These are phyloP conservation scores for Huntiella moniliformis DNA, from an alignment of 2,329 filamentous ascomycete genomes.

Conservation along the genomic window DNA sequence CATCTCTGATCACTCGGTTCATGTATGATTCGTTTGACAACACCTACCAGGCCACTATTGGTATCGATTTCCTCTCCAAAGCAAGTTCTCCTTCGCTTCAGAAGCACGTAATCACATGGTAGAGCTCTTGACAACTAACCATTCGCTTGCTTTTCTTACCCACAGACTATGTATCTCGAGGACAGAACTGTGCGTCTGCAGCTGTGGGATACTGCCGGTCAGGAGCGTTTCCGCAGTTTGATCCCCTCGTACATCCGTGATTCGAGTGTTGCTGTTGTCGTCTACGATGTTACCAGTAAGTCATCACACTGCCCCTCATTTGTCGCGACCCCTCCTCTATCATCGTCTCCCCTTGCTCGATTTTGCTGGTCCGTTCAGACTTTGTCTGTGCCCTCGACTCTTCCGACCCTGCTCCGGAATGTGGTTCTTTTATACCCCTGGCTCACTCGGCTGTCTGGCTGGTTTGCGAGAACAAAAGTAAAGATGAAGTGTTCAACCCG, in stretches of 20 bases:
- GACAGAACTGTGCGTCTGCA: conserved; percentile 94
- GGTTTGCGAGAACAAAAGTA: too few relatives aligned
- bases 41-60: conserved; percentile 98
- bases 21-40: conserved; percentile 99
- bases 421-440: too few relatives aligned
- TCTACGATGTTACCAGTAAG: conserved; percentile 90
- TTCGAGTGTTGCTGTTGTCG: conserved; percentile 91
- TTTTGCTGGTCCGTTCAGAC: not conserved
- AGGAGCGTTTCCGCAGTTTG: conserved; percentile 89
- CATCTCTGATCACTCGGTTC: conserved; percentile 93
- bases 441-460: too few relatives aligned
- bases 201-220: conserved; percentile 94
- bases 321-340: not conserved
- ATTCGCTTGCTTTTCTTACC: not conserved
- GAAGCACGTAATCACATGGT: not conserved
- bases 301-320: not conserved
- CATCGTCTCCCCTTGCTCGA: not conserved
- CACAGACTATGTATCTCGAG: conserved; percentile 94
- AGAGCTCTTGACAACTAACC: conserved; percentile 1
- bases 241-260: conserved; percentile 98
- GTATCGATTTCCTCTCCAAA: conserved; percentile 98
- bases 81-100: conserved; percentile 25
- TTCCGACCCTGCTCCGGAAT: conserved; percentile 4
- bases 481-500: too few relatives aligned
- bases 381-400: not conserved